Base-by-base conservation (phyloP, 2,329 filamentous ascomycete species). In the Phaeosphaeriaceae sp. region DNA sequence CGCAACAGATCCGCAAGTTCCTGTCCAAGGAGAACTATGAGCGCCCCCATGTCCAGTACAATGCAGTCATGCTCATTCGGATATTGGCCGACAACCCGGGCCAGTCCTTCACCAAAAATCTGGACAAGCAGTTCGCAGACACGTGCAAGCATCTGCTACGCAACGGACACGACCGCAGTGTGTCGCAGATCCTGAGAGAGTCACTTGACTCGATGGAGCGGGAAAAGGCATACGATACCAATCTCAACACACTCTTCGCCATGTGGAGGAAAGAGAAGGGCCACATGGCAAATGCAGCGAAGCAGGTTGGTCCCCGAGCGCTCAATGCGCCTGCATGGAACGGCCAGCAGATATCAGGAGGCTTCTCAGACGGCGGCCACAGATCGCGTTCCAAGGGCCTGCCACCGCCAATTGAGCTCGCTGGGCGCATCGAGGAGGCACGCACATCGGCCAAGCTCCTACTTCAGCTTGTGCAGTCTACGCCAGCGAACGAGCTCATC, bases 31-130 rank as follows among this genome's bases (percentile, higher is more conserved):
- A 93, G 47, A 88, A 91, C 78, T 83, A 79, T 64, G 74, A 74
- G 33, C 79, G 83, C 46, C 87, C 91, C 10, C 88, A 91, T 69
- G 88, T 89, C 67, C 94, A 98, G 78, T 98, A 97, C 84, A 97
- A 98, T 80, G 90, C 92, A 62, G 88, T 98, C 71, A 98, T 98
- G 95, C 86, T 99, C 55, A 84, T 96, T 67, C 90, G 94, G 61
- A 99, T 99, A 71, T 82, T 99, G 65, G 85, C 89, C 67, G 93
- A 98, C 77, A 97, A 99, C 75, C 95, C 95, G 0, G 94, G 94
- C 27, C 85, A 86, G 53, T 92, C 88, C 1, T 99, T 99, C 72
- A 97, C 94, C n/a, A 86, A 91, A 66, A 93, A 96, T 75, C 78
- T 98, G 44, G 93, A 97, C 77, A 85, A 89, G 72, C 92, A 92